Base-by-base conservation (phyloP, 2,329 filamentous ascomycete genomes). In the Grosmannia penicillata region DNA sequence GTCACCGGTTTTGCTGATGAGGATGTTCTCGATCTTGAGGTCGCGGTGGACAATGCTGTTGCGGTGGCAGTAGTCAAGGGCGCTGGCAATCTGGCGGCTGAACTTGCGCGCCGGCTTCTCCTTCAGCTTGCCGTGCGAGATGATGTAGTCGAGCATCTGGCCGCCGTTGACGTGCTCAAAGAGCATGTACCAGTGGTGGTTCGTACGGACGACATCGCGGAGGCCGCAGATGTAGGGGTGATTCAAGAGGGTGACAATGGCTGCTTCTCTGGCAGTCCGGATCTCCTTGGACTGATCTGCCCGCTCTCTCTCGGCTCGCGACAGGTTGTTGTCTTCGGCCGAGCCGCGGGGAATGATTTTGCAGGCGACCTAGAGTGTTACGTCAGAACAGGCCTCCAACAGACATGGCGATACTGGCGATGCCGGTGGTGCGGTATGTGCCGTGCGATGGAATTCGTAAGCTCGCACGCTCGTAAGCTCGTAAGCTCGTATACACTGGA, bases 131-230 rank as follows among this genome's bases (percentile, higher is more conserved):
- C 89, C 91, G 53, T 98, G 91, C 4, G 87, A 95, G 55, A 98
- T 98, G 57, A 98, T 98, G 61, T 96, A 98, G 63, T 98, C 91
- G 44, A 98, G 76, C 91, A 98, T 96, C 62, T 98, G 91, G 15
- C 91, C 91, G 34, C 91, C 91, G 54, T 98, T 95, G 59, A 98
- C 91, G 57, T 91, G 95, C 62, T 98, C 91, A 54, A 94, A 98
- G 37, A 98, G 76, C 91, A 98, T 98, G 61, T 98, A 98, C 91
- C 91, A 98, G 60, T 98, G 91, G 56, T 95, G 91, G 53, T 91
- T 89, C 36, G 91, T 96, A 41, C 87, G 80, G 40, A 96, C 82
- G 21, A 95, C 86, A 61, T 98, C 91, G 47, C 86, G 78, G 71
- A 98, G 82, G 42, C 83, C 86, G 56, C 91, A 96, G 42, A 98